Evolutionary conservation across 2,329 filamentous ascomycete species (phyloP).

Genomic region (Pseudocercospora eumusae): DNA sequence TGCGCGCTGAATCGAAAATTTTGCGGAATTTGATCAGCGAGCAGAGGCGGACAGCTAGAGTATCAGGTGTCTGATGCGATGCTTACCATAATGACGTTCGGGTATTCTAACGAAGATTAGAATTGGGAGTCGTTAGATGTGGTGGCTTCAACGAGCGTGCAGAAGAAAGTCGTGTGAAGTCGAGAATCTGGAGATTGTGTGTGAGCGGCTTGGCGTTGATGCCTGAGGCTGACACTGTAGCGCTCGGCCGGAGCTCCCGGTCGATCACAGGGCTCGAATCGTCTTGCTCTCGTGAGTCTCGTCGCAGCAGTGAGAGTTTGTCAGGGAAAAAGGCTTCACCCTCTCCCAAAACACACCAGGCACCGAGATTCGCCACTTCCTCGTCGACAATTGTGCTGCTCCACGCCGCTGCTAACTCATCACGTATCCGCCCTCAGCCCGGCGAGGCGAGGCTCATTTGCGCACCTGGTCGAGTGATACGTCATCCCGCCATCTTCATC

Average conservation of each 20-base stretch:
- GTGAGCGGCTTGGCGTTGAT: neutral
- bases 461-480: neutral
- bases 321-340: neutral
- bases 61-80: conserved; percentile 14
- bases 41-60: conserved; percentile 31
- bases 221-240: neutral
- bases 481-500: conserved; percentile 9
- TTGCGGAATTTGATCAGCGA: conserved; percentile 23
- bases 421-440: neutral
- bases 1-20: conserved; percentile 27
- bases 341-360: conserved; percentile 2
- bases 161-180: conserved; percentile 12
- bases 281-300: too few relatives aligned
- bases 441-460: conserved; percentile 6
- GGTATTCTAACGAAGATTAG: conserved; percentile 18
- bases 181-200: conserved; percentile 6
- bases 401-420: neutral
- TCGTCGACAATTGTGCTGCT: neutral
- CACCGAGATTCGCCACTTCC: neutral
- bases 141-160: conserved; percentile 22
- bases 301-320: neutral
- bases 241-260: neutral
- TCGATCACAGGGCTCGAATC: neutral
- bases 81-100: conserved; percentile 33
- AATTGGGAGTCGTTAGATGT: conserved; percentile 9